Base-by-base conservation (phyloP, 2,329 filamentous ascomycete genomes). In the Aspergillus sp. region DNA sequence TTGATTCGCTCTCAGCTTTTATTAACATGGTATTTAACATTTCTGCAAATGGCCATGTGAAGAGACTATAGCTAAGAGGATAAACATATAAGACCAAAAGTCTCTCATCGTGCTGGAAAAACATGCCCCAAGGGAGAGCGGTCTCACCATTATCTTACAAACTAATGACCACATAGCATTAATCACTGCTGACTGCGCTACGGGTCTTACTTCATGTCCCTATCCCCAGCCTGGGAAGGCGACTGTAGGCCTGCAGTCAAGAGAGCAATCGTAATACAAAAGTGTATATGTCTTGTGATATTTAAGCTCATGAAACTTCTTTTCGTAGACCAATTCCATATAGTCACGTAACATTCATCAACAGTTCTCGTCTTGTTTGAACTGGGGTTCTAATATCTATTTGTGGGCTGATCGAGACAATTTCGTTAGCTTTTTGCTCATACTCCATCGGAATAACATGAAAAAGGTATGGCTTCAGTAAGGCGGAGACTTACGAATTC, bases 401-500 rank as follows among this genome's bases (percentile, higher is more conserved):
- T 76, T 73, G 69, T 75, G 72, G 67, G 73, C 73, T 76, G 66
- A n/a, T 4, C 13, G 5, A 49, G 31, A 48, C 8, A 46, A 31
- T 41, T 58, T 7, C 7, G 64, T 73, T 65, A 72, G 73, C 63
- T 59, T 62, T 31, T 64, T n/a, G 48, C 45, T 38, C 8, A 4
- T 43, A n/a, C 19, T n/a, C 5, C 25, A 28, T 28, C 6, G 25
- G 4, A 28, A 28, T 28, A 28, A 7, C 25, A 28, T 4, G 6
- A 28, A 28, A 8, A 48, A 38, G 15, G 6, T 7, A 28, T 13
- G 6, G n/a, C 28, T 25, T 11, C 3, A 7, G 28, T 28, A 4
- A 38, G 45, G 4, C 28, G 15, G 13, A 53, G 23, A 76, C 78
- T 77, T 76, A 79, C 78, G 78, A 72, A 87, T 86, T 62, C 85